These are phyloP conservation scores for Sclerotinia subarctica DNA, from an alignment of 2,329 filamentous ascomycete species.

Conservation along the genomic window DNA sequence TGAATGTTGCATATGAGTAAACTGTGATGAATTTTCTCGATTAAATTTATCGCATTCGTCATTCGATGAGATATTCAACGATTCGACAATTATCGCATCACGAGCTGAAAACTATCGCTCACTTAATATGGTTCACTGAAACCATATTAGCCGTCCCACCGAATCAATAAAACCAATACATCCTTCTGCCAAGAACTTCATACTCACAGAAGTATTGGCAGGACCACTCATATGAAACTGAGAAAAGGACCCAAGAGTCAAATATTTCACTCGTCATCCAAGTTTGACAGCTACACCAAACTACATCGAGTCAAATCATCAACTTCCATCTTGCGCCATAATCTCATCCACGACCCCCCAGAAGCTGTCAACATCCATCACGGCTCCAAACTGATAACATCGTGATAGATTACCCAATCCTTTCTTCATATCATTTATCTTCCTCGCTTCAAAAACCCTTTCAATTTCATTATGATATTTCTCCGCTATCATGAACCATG, in stretches of 20 bases:
- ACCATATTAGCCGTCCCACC: too few relatives aligned
- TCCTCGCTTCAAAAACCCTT: neutral
- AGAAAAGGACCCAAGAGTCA: neutral
- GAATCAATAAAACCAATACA: neutral
- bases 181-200: too few relatives aligned
- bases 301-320: neutral
- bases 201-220: too few relatives aligned
- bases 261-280: neutral
- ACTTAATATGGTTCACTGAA: neutral
- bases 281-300: neutral
- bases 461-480: constrained; percentile 21
- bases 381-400: constrained; percentile 35
- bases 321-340: constrained; percentile 1
- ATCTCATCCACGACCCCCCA: constrained; percentile 30
- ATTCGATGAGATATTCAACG: neutral
- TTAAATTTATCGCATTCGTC: neutral
- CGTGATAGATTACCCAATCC: constrained; percentile 26
- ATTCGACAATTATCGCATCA: too few relatives aligned
- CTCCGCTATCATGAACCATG: constrained; percentile 33
- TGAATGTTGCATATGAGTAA: neutral
- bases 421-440: constrained; percentile 29
- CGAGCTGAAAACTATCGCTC: neutral
- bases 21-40: neutral
- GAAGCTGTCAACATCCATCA: constrained; percentile 32
- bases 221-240: neutral